Evolutionary conservation across 2,329 filamentous ascomycete genomes (phyloP), one percentile per base, ranked within the genome.

Genomic region (Thielaviopsis populi): DNA sequence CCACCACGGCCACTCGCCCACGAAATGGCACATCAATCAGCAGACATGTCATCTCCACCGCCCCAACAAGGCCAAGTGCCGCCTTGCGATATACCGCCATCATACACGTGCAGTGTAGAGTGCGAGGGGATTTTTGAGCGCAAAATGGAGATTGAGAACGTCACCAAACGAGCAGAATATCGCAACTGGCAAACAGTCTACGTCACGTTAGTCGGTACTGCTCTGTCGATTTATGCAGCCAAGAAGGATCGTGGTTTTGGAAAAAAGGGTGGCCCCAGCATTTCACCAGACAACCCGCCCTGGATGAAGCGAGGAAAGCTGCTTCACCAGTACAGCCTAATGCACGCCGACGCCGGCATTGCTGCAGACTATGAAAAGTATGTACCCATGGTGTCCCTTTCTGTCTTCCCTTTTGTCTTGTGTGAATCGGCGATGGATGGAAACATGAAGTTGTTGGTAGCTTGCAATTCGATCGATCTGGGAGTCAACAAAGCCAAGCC

Each of bases 341-440:
- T 89, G 67, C 85, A 90, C 70, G 87, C 87, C 24, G 87, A 91
- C 72, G 82, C 87, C 24, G 87, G 87, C 11, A 81, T 90, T 67
- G 87, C 88, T 10, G 80, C 83, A 17, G 87, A 91, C 72, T 86
- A 88, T 71, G 78, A 80, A 69, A 88, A 89, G 80, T 84, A 73
- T 69, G 81, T 77, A 63, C 2, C 15, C 37, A 30, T n/a, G 11
- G 30, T 59, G 13, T 42, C n/a, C 17, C 10, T 48, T 42, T 8
- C 40, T n/a, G n/a, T n/a, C n/a, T n/a, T n/a, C n/a, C n/a, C n/a
- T n/a, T 48, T 2, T n/a, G 24, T 19, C n/a, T 43, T 33, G 17
- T 22, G 11, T 24, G 13, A 11, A 15, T 61, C 17, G 15, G 40
- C 27, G 22, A 40, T n/a, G 33, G 13, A 33, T 2, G 30, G 19